A percentile compares a stretch with the other conserved stretches of the same genome.
These are phyloP conservation scores for Paramyrothecium sp. DNA, from an alignment of 2,329 filamentous ascomycete genomes.

Conservation along the genomic window DNA sequence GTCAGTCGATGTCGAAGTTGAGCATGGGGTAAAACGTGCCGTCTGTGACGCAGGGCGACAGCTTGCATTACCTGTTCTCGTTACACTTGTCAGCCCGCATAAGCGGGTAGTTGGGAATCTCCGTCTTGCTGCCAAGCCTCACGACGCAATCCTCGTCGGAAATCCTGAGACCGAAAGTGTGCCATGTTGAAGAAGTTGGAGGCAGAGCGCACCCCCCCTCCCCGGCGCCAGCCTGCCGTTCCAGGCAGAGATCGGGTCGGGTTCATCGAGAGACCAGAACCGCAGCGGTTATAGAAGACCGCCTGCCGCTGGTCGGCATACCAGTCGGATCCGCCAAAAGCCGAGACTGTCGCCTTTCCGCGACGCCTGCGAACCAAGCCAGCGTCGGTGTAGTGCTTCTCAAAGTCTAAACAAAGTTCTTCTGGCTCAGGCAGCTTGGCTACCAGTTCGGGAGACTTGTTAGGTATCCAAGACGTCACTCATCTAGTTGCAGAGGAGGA, in stretches of 20 bases:
- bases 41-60: slow-evolving; percentile 10
- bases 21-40: slow-evolving; percentile 14
- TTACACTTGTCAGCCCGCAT: slow-evolving; percentile 12
- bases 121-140: slow-evolving; percentile 10
- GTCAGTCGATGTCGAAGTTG: slow-evolving; percentile 12
- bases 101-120: slow-evolving; percentile 15
- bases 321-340: slow-evolving; percentile 15
- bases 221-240: slow-evolving; percentile 12
- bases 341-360: slow-evolving; percentile 11
- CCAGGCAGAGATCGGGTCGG: slow-evolving; percentile 14
- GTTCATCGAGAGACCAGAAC: slow-evolving; percentile 15
- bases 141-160: slow-evolving; percentile 3
- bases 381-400: slow-evolving; percentile 10
- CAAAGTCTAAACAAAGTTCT: slow-evolving; percentile 11
- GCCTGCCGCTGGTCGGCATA: slow-evolving; percentile 10
- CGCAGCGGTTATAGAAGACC: slow-evolving; percentile 13
- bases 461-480: slow-evolving; percentile 12
- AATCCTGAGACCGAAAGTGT: slow-evolving; percentile 15
- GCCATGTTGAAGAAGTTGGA: slow-evolving; percentile 18
- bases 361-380: slow-evolving; percentile 11
- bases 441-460: slow-evolving; percentile 12
- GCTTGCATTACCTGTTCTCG: slow-evolving; percentile 8
- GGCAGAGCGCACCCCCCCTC: slow-evolving; percentile 11
- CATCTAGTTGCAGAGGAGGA: slow-evolving; percentile 4
- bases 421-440: slow-evolving; percentile 8